phyloP scores from a whole-genome alignment of 2,329 filamentous ascomycete species.

The Colletotrichum falcatum region DNA sequence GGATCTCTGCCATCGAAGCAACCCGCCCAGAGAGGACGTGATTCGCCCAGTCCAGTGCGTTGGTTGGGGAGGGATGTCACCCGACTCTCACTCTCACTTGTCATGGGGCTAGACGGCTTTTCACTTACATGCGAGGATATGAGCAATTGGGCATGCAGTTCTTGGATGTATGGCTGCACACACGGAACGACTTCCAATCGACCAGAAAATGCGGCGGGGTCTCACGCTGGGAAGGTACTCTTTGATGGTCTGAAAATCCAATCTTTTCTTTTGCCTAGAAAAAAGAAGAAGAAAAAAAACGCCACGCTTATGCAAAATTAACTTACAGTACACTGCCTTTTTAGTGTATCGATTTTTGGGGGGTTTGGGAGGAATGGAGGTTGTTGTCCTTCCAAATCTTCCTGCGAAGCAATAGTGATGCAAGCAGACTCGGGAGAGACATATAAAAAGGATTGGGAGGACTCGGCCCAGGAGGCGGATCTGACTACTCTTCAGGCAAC shows the following conservation, averaged over 20 bases:
- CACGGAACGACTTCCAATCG: too few species aligned
- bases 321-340: slow-evolving; percentile 35
- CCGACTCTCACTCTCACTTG: slow-evolving; percentile 1
- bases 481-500: slow-evolving; percentile 34
- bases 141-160: slow-evolving; percentile 5
- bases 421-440: neutral
- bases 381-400: slow-evolving; percentile 6
- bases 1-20: neutral
- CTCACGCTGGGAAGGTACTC: neutral
- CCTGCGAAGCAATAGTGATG: neutral
- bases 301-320: slow-evolving; percentile 39
- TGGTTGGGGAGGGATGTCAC: neutral
- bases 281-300: slow-evolving; percentile 12
- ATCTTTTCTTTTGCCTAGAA: slow-evolving; percentile 24
- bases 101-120: slow-evolving; percentile 9
- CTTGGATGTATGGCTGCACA: neutral
- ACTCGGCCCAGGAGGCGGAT: slow-evolving; percentile 20
- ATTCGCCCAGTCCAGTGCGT: slow-evolving; percentile 13
- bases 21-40: too few species aligned
- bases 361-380: neutral
- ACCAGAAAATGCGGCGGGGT: neutral
- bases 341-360: slow-evolving; percentile 22
- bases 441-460: slow-evolving; percentile 7
- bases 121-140: neutral
- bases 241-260: slow-evolving; percentile 26